A percentile compares a stretch with the other conserved stretches of the same genome.
Conservation (phyloP, 2,329 filamentous ascomycete genomes). For the Lasiodiplodia citricola region DNA sequence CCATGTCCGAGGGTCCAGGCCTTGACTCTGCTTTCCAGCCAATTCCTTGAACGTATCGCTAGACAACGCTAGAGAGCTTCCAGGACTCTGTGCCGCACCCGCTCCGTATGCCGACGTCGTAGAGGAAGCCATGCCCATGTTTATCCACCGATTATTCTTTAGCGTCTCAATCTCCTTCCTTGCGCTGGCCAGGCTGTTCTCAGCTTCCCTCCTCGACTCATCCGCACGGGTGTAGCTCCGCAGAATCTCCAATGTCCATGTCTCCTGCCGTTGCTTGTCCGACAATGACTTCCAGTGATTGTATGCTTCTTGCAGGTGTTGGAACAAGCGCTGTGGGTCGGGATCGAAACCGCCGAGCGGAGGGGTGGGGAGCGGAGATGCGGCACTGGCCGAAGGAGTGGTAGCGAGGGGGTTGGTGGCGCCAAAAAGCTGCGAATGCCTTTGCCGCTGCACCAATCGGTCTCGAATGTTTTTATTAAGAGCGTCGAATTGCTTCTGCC, state of each 20-base stretch:
- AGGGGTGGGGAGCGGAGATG: slow-evolving; percentile 44
- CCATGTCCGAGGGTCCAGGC: slow-evolving; percentile 46
- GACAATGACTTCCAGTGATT: slow-evolving; percentile 74
- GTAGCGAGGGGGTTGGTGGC: slow-evolving; percentile 37
- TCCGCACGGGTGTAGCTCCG: slow-evolving; percentile 51
- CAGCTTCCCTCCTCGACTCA: slow-evolving; percentile 44
- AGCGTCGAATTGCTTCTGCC: slow-evolving; percentile 73
- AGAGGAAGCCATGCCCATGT: slow-evolving; percentile 29
- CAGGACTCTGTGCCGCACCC: slow-evolving; percentile 31
- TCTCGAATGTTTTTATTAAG: slow-evolving; percentile 70
- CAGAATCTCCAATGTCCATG: slow-evolving; percentile 54
- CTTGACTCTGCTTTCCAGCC: slow-evolving; percentile 36
- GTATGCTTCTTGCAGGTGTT: slow-evolving; percentile 79
- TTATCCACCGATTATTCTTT: slow-evolving; percentile 38
- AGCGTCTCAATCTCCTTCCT: slow-evolving; percentile 51
- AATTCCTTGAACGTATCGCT: slow-evolving; percentile 47
- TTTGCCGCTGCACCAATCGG: slow-evolving; percentile 58
- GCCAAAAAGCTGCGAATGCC: slow-evolving; percentile 31
- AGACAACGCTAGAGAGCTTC: slow-evolving; percentile 44
- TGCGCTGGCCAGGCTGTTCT: slow-evolving; percentile 46
- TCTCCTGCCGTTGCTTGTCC: slow-evolving; percentile 49
- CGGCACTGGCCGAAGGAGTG: slow-evolving; percentile 46
- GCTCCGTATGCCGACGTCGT: slow-evolving; percentile 28
- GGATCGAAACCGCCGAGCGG: slow-evolving; percentile 51
- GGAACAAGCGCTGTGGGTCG: slow-evolving; percentile 71